A percentile compares a stretch with the other conserved stretches of the same genome.
These are phyloP conservation scores for Incumbomyces delicatus DNA, from an alignment of 2,329 filamentous ascomycete genomes.

Conservation along the genomic window DNA sequence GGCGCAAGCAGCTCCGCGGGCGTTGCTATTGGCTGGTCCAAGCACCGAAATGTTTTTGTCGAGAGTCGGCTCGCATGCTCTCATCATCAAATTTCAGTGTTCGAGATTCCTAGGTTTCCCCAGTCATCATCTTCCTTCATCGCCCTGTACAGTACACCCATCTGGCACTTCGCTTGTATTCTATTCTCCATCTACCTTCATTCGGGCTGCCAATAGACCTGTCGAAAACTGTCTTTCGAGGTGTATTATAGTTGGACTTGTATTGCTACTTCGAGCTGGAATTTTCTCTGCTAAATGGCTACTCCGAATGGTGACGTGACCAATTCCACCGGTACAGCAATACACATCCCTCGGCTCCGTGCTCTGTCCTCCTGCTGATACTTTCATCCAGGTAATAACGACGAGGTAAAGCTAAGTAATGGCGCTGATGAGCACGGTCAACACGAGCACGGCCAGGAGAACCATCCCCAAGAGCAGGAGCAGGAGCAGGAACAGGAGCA, in stretches of 20 bases:
- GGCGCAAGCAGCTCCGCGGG: too few species aligned
- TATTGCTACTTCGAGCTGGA: slow-evolving; percentile 11
- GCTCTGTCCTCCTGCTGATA: not conserved
- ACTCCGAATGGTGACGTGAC: slow-evolving; percentile 21
- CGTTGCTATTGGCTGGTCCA: too few species aligned
- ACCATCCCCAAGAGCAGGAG: slow-evolving; percentile 9
- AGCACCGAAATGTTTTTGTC: too few species aligned
- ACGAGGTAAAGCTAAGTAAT: not conserved
- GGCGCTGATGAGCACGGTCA: slow-evolving; percentile 8
- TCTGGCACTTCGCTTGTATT: slow-evolving; percentile 14
- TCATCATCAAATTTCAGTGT: not conserved
- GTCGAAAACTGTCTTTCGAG: slow-evolving; percentile 2
- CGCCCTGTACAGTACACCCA: slow-evolving; percentile 8
- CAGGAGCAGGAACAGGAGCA: slow-evolving; percentile 12
- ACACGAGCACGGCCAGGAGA: slow-evolving; percentile 8
- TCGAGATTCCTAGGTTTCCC: not conserved
- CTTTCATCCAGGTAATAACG: not conserved
- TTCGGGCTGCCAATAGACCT: slow-evolving; percentile 7
- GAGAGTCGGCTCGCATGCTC: not conserved
- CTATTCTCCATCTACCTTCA: slow-evolving; percentile 15
- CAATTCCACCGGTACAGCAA: slow-evolving; percentile 13
- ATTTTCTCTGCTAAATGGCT: slow-evolving; percentile 15
- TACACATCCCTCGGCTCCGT: not conserved
- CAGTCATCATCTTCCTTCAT: not conserved
- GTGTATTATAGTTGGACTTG: slow-evolving; percentile 15